These are phyloP conservation scores for Exsudoporus frostii DNA, from an alignment of 768 basidiomycete species.

Conservation along the genomic window DNA sequence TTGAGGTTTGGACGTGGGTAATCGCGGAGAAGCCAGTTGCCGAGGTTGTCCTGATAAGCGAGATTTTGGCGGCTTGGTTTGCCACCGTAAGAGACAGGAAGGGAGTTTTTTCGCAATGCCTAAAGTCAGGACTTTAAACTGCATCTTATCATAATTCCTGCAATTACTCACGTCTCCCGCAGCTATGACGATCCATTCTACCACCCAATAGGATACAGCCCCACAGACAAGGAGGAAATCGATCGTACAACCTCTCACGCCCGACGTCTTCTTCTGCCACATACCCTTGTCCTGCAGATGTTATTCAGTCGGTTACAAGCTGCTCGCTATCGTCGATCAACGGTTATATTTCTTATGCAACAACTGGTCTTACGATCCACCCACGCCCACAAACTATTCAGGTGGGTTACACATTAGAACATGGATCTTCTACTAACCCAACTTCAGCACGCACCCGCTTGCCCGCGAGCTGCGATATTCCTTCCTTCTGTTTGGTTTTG, in stretches of 20 bases:
- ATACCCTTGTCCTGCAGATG: constrained; percentile 81
- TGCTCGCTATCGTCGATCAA: constrained; percentile 81
- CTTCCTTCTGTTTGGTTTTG: constrained; percentile 90
- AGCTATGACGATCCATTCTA: constrained; percentile 90
- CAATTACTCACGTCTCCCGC: constrained; percentile 9
- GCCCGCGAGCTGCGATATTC: constrained; percentile 89
- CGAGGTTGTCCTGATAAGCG: constrained; percentile 81
- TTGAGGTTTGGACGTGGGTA: constrained; percentile 97
- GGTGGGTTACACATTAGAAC: constrained; percentile 43
- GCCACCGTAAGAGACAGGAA: constrained; percentile 70
- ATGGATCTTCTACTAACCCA: not conserved
- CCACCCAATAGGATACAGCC: constrained; percentile 81
- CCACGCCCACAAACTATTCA: constrained; percentile 63
- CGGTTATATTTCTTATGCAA: constrained; percentile 82
- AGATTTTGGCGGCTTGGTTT: constrained; percentile 86
- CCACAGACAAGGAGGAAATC: constrained; percentile 82
- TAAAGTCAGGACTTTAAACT: constrained; percentile 61
- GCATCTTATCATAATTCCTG: not conserved
- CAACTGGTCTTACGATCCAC: constrained; percentile 83
- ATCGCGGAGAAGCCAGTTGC: constrained; percentile 79
- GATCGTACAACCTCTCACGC: constrained; percentile 70
- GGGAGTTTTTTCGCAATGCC: constrained; percentile 77
- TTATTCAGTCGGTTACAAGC: constrained; percentile 91
- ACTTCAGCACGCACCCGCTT: constrained; percentile 79
- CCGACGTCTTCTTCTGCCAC: constrained; percentile 74